These are phyloP conservation scores for Lolium perenne DNA, from an alignment of 176 grass and related monocot species.

Conservation along the genomic window DNA sequence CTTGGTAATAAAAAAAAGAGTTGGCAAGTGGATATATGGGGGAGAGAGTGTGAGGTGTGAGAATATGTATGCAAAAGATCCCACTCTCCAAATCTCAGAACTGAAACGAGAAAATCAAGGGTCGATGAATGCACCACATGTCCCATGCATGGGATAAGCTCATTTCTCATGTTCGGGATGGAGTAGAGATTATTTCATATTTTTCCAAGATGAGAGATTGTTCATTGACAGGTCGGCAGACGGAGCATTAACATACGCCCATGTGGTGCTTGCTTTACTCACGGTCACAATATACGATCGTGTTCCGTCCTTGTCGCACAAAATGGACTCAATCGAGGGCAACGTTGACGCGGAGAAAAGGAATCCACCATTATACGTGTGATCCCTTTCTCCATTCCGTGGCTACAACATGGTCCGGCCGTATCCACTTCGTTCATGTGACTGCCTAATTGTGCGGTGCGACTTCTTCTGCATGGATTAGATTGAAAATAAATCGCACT, in stretches of 20 bases:
- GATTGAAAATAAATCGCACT: neutral
- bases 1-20: too few relatives aligned
- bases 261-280: neutral
- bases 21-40: too few relatives aligned
- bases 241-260: neutral
- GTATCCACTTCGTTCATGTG: too few relatives aligned
- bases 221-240: neutral
- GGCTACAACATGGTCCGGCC: neutral
- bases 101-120: too few relatives aligned
- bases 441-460: neutral
- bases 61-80: too few relatives aligned
- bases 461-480: neutral
- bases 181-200: too few relatives aligned
- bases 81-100: too few relatives aligned
- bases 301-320: neutral
- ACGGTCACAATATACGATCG: neutral
- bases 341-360: constrained; percentile 31
- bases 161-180: too few relatives aligned
- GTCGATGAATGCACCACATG: too few relatives aligned
- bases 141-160: too few relatives aligned
- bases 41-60: too few relatives aligned
- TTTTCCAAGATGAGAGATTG: too few relatives aligned
- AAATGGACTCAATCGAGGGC: neutral
- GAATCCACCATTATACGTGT: neutral
- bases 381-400: neutral